phyloP scores from a whole-genome alignment of 129 eudicot genomes.

The Daucus carota region DNA sequence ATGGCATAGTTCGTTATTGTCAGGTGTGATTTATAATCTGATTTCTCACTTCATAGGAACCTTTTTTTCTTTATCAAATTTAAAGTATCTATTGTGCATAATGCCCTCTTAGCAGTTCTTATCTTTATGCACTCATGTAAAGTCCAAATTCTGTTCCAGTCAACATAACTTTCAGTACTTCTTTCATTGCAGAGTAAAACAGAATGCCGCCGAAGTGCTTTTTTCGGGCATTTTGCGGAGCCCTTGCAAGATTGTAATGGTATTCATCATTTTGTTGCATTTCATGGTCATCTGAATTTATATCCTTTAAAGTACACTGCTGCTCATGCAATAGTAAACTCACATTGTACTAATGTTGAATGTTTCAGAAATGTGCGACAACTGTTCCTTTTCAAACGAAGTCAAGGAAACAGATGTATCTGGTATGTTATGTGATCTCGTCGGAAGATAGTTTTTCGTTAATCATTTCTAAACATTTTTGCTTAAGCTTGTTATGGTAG shows the following conservation, averaged over 20 bases:
- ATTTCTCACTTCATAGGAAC: not conserved
- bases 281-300: not conserved
- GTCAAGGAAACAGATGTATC: conserved; percentile 76
- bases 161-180: not conserved
- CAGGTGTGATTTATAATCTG: conserved; percentile 41
- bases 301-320: not conserved
- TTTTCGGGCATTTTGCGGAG: conserved; percentile 89
- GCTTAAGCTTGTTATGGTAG: not conserved
- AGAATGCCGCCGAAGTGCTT: conserved; percentile 80
- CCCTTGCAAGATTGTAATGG: conserved; percentile 94
- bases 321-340: conserved; percentile 1
- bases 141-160: not conserved
- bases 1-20: conserved; percentile 86
- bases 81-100: not conserved
- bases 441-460: not conserved
- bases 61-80: not conserved
- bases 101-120: not conserved
- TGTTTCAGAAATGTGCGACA: conserved; percentile 89
- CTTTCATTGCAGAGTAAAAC: conserved; percentile 51
- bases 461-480: not conserved
- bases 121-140: not conserved
- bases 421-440: conserved; percentile 33
- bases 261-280: conserved; percentile 9
- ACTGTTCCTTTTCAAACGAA: conserved; percentile 56
- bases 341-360: not conserved